Percentiles rank a stretch among this genome's conserved stretches.
Conservation (phyloP, 1,139 yeast genomes). For the Geotrichum carabidarum region DNA sequence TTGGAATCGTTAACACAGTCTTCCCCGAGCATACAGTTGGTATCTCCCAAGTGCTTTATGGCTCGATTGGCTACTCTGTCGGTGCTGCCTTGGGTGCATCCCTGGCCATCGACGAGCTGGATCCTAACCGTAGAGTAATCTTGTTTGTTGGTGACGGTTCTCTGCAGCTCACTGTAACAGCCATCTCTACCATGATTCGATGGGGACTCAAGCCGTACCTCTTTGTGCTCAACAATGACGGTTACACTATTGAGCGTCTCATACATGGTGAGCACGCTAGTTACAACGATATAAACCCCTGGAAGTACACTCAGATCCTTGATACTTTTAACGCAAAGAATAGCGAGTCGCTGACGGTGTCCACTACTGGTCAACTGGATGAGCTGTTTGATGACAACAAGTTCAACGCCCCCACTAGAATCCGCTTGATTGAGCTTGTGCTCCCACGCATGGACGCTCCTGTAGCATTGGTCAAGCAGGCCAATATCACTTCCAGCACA, state of each 20-base stretch:
- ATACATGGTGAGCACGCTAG: slow-evolving; percentile 74
- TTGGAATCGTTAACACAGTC: slow-evolving; percentile 74
- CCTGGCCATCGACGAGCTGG: slow-evolving; percentile 73
- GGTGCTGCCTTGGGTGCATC: slow-evolving; percentile 85
- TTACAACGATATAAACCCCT: slow-evolving; percentile 76
- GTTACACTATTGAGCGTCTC: slow-evolving; percentile 85
- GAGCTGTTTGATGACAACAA: slow-evolving; percentile 48
- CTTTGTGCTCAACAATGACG: slow-evolving; percentile 77
- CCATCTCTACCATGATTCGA: slow-evolving; percentile 76
- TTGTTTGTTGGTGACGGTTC: slow-evolving; percentile 90
- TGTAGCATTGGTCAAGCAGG: slow-evolving; percentile 63
- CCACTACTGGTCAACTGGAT: slow-evolving; percentile 64
- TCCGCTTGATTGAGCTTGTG: slow-evolving; percentile 75
- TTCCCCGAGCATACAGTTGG: slow-evolving; percentile 72
- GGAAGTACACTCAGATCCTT: slow-evolving; percentile 69
- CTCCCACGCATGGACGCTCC: slow-evolving; percentile 83
- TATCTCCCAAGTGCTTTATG: slow-evolving; percentile 86
- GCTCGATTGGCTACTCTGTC: slow-evolving; percentile 82
- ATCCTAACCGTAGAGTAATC: slow-evolving; percentile 65
- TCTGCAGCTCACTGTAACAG: slow-evolving; percentile 81
- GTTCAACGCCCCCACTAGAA: slow-evolving; percentile 58
- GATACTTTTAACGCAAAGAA: slow-evolving; percentile 64
- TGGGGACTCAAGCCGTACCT: slow-evolving; percentile 76
- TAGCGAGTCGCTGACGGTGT: slow-evolving; percentile 43
- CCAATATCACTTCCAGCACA: slow-evolving; percentile 66